A percentile compares a stretch with the other conserved stretches of the same genome.
Evolutionary conservation across 257 asterid species (phyloP).

Genomic region (Lavandula angustifolia): DNA sequence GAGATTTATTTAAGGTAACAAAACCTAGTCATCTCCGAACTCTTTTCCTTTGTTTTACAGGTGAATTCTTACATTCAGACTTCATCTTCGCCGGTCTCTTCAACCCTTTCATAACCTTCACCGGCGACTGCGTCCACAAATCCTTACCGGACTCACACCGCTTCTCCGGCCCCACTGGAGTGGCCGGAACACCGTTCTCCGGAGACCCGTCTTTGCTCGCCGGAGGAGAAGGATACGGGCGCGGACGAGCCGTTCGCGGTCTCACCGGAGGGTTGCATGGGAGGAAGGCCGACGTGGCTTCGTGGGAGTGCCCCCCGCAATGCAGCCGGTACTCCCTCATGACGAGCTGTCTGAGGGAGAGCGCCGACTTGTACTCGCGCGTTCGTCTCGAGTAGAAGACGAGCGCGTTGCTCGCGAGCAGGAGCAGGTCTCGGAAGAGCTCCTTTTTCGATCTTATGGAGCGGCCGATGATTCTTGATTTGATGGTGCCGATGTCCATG

Average conservation of each 20-base stretch:
- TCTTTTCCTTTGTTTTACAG: slow-evolving; percentile 46
- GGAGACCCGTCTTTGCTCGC: slow-evolving; percentile 36
- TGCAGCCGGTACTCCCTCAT: slow-evolving; percentile 58
- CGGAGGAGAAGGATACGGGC: slow-evolving; percentile 56
- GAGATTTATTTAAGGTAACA: background rate
- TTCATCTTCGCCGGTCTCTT: slow-evolving; percentile 45
- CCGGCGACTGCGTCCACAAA: slow-evolving; percentile 31
- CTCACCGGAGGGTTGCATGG: slow-evolving; percentile 74
- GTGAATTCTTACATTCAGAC: slow-evolving; percentile 36
- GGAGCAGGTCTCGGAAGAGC: slow-evolving; percentile 78
- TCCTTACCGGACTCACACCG: slow-evolving; percentile 30
- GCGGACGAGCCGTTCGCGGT: slow-evolving; percentile 77
- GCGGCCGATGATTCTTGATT: slow-evolving; percentile 52
- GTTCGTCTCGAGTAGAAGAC: slow-evolving; percentile 86
- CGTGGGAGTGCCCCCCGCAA: slow-evolving; percentile 39
- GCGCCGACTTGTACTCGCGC: slow-evolving; percentile 76
- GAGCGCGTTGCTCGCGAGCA: slow-evolving; percentile 77
- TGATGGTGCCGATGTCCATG: slow-evolving; percentile 68
- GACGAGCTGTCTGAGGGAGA: slow-evolving; percentile 54
- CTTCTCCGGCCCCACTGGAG: slow-evolving; percentile 29
- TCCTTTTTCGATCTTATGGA: slow-evolving; percentile 57
- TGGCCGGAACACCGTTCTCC: slow-evolving; percentile 31
- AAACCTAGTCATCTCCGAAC: slow-evolving; percentile 41
- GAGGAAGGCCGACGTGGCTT: slow-evolving; percentile 49
- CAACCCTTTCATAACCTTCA: slow-evolving; percentile 45